Evolutionary conservation across 345 rosid species (phyloP).

Genomic region (Jatropha curcas): DNA sequence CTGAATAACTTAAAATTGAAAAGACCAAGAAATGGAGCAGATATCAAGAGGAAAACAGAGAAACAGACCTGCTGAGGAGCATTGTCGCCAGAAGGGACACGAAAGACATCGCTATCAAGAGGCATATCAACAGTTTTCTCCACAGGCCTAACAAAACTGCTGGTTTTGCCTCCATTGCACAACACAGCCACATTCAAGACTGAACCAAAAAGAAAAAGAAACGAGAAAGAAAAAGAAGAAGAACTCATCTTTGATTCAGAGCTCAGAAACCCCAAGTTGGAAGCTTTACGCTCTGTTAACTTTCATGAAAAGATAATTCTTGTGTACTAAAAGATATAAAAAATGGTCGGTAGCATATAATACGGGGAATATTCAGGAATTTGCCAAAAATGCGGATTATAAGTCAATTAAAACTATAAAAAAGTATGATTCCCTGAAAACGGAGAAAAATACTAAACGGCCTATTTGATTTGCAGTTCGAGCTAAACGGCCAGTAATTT

Average conservation of each 20-base stretch:
- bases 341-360: background rate
- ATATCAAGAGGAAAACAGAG: background rate
- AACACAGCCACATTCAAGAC: slow-evolving; percentile 39
- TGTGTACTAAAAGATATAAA: too few relatives aligned
- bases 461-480: too few relatives aligned
- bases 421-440: background rate
- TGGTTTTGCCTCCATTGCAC: slow-evolving; percentile 71
- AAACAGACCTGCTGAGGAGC: slow-evolving; percentile 92
- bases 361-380: slow-evolving; percentile 32
- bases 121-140: slow-evolving; percentile 69
- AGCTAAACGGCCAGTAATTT: too few relatives aligned
- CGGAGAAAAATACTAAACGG: too few relatives aligned
- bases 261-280: background rate
- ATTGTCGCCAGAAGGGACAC: slow-evolving; percentile 68
- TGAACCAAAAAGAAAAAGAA: slow-evolving; percentile 36
- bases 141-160: slow-evolving; percentile 54
- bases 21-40: background rate
- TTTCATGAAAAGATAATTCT: background rate
- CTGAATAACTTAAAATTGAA: background rate
- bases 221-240: slow-evolving; percentile 13
- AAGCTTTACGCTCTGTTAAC: background rate
- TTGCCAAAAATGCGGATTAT: background rate
- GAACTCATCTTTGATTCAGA: slow-evolving; percentile 1
- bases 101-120: slow-evolving; percentile 69
- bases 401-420: background rate